Percentiles rank a stretch among this genome's conserved stretches.
Conservation (phyloP, 164 flowering plant species). For the Malania oleifera region DNA sequence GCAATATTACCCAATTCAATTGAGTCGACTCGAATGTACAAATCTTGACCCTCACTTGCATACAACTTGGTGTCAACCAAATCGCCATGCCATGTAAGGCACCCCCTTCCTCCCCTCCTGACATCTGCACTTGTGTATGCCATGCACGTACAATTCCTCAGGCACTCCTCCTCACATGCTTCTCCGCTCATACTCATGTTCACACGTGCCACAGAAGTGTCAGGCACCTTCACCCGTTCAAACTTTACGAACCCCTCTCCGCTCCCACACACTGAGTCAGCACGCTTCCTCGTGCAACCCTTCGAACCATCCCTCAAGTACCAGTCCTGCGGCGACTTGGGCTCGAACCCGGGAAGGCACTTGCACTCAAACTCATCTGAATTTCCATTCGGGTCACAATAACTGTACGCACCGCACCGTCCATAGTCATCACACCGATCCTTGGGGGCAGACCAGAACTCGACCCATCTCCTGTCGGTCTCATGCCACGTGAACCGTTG, state of each 20-base stretch:
- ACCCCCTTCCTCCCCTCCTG: conserved; percentile 21
- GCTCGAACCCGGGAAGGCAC: conserved; percentile 39
- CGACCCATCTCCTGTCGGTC: conserved; percentile 14
- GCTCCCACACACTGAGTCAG: conserved; percentile 17
- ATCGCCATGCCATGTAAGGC: conserved; percentile 25
- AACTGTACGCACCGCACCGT: conserved; percentile 23
- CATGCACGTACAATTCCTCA: conserved; percentile 36
- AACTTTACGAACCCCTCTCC: conserved; percentile 26
- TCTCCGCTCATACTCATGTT: conserved; percentile 8
- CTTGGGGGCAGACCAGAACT: conserved; percentile 13
- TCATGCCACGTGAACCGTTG: conserved; percentile 18
- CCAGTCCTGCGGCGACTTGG: conserved; percentile 29
- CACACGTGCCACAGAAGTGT: conserved; percentile 11
- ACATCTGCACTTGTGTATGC: conserved; percentile 24
- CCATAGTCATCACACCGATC: conserved; percentile 30
- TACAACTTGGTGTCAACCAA: conserved; percentile 22
- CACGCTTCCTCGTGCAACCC: conserved; percentile 30
- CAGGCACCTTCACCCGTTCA: conserved; percentile 28
- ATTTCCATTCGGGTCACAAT: conserved; percentile 12
- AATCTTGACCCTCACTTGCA: conserved; percentile 17
- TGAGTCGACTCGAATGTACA: conserved; percentile 24
- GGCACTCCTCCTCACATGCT: conserved; percentile 27
- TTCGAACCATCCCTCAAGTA: conserved; percentile 25
- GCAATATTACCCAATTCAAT: conserved; percentile 23
- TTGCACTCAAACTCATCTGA: conserved; percentile 10